phyloP scores from a whole-genome alignment of 768 basidiomycete genomes.

The Tricholoma sp. region DNA sequence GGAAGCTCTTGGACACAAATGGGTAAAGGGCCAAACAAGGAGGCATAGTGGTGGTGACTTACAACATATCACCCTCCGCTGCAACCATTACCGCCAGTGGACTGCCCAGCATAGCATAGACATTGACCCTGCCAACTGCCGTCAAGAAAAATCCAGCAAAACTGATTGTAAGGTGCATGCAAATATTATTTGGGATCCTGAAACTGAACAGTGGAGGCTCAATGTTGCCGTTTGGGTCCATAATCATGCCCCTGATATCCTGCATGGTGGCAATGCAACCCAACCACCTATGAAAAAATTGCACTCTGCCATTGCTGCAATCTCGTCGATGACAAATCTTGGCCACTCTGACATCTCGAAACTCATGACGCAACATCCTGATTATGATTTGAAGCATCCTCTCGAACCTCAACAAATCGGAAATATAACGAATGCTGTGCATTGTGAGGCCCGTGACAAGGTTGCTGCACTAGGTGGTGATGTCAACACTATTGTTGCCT shows the following conservation, averaged over 20 bases:
- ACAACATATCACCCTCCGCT: slow-evolving; percentile 14
- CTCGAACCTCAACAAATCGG: slow-evolving; percentile 28
- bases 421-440: no score
- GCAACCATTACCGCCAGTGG: slow-evolving; percentile 10
- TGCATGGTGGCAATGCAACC: slow-evolving; percentile 10
- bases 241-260: slow-evolving; percentile 22
- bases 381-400: background rate
- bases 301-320: slow-evolving; percentile 6
- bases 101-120: background rate
- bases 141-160: slow-evolving; percentile 10
- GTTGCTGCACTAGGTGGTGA: slow-evolving; percentile 23
- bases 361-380: slow-evolving; percentile 7
- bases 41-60: background rate
- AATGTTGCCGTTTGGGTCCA: slow-evolving; percentile 14
- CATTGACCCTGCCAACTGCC: slow-evolving; percentile 18
- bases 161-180: slow-evolving; percentile 19
- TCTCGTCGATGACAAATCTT: slow-evolving; percentile 11
- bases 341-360: slow-evolving; percentile 9
- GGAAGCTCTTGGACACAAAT: slow-evolving; percentile 10
- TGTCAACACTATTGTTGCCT: slow-evolving; percentile 18
- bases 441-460: slow-evolving; percentile 11
- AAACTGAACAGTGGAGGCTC: slow-evolving; percentile 9
- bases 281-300: slow-evolving; percentile 18
- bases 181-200: slow-evolving; percentile 11
- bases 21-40: slow-evolving; percentile 14